Conservation (phyloP, 768 basidiomycete genomes). For the Russula olivacea region DNA sequence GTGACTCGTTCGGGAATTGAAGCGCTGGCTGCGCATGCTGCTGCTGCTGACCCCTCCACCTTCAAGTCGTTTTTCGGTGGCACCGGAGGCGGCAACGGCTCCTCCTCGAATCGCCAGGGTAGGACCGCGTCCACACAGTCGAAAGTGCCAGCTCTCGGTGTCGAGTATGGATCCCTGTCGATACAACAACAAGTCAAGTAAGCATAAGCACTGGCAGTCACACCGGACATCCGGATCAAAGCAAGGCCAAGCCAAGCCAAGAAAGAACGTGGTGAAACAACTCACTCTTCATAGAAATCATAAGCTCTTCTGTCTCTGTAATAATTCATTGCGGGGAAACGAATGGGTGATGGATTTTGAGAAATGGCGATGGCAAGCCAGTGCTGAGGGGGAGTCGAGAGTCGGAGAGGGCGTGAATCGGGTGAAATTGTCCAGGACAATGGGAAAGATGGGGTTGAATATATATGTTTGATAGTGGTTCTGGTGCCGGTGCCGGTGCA, state of each 20-base stretch:
- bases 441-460: background rate
- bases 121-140: background rate
- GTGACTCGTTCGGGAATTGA: conserved; percentile 10
- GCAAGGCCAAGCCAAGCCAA: no score
- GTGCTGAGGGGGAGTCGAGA: background rate
- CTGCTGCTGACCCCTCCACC: no score
- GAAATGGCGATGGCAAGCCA: background rate
- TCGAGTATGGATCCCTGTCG: conserved; percentile 3
- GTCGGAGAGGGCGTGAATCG: background rate
- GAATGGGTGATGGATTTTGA: background rate
- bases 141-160: conserved; percentile 17
- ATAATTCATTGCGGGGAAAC: background rate
- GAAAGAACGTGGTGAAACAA: background rate
- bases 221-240: background rate
- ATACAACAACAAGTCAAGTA: background rate
- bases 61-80: background rate
- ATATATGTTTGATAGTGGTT: background rate
- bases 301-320: background rate
- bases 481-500: background rate
- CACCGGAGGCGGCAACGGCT: conserved; percentile 5
- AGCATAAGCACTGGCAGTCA: no score
- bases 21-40: no score
- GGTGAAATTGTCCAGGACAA: background rate
- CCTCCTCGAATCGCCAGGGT: background rate
- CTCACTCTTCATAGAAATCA: conserved; percentile 1